A percentile compares a stretch with the other conserved stretches of the same genome.
phyloP scores from a whole-genome alignment of 139 green algal genomes.

The Volvox reticuliferus region DNA sequence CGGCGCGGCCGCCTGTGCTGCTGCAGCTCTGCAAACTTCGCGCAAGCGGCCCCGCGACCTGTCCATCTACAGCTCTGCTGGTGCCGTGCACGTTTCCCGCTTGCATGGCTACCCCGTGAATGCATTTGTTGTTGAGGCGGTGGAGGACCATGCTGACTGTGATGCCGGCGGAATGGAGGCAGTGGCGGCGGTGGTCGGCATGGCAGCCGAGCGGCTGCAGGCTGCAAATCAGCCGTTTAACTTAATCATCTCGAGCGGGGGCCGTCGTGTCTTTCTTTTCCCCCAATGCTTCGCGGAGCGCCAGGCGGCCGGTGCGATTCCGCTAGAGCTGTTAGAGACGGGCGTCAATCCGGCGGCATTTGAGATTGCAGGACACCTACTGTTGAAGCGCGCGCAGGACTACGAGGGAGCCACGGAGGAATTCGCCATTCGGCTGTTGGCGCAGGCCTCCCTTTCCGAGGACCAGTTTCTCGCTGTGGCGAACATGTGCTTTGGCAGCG shows the following conservation, averaged over 20 bases:
- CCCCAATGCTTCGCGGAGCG: constrained; percentile 87
- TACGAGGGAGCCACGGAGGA: constrained; percentile 73
- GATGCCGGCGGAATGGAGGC: not conserved
- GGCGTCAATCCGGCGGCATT: constrained; percentile 96
- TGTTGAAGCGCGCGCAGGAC: constrained; percentile 92
- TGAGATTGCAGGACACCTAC: constrained; percentile 97
- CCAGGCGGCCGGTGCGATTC: constrained; percentile 82
- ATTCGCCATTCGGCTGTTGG: constrained; percentile 75
- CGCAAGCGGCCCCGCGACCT: constrained; percentile 10
- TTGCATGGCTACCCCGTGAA: constrained; percentile 91
- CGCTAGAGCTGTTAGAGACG: constrained; percentile 69
- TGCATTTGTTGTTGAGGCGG: constrained; percentile 91
- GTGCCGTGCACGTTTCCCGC: constrained; percentile 65
- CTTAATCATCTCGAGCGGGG: constrained; percentile 92
- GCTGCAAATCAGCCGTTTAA: constrained; percentile 94
- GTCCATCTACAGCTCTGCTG: not conserved
- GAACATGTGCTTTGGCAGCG: constrained; percentile 32
- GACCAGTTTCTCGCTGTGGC: constrained; percentile 56
- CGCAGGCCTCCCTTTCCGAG: constrained; percentile 74
- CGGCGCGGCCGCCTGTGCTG: not conserved
- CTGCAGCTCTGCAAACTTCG: too few relatives aligned
- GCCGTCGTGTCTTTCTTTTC: constrained; percentile 91
- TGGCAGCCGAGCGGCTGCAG: constrained; percentile 80
- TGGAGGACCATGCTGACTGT: not conserved
- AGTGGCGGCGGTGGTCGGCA: constrained; percentile 72